Evolutionary conservation across 1,139 yeast genomes (phyloP), one percentile per base, ranked within the genome.

Genomic region (Magnusiomyces paraingens): DNA sequence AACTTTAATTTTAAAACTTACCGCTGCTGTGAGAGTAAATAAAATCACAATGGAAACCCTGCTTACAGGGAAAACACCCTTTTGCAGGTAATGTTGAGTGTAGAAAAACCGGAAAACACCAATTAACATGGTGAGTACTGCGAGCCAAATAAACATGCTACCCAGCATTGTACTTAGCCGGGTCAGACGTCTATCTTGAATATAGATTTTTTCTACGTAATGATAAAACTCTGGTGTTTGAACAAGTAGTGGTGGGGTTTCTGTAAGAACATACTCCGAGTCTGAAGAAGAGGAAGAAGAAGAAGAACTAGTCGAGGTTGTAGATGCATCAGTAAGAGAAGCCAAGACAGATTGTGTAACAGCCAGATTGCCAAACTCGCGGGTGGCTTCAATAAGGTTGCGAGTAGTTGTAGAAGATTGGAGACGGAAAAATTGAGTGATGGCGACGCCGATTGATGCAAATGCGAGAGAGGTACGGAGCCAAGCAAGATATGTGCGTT

Each of bases 401-500:
- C 53, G 41, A 43, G 56, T 48, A 2, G 51, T 55, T 3, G 50
- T 47, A 50, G 51, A 51, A 1, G 68, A 39, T 36, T 62, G 62
- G 14, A 80, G 64, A 46, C 79, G 74, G 57, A 80, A 73, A 56
- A 81, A 64, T 62, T 80, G 84, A 0, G 83, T 72, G 8, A 80
- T 69, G 15, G 81, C 84, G 2, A 81, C 80, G 0, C 85, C 85
- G 22, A 78, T 75, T 12, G 82, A 75, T 5, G 82, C 79, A 53
- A 80, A 73, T 11, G 80, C 77, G 51, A 81, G 64, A 12, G 82
- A 74, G 0, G 94, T 86, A 57, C 94, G 74, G 42, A 83, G 69
- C 86, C 91, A 86, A 0, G 94, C 93, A 14, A 86, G 71, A 56
- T 81, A 82, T 0, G 94, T 86, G 56, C 95, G 73, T 65, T 86